A percentile compares a stretch with the other conserved stretches of the same genome.
phyloP scores from a whole-genome alignment of 345 rosid species.

The Cardiospermum halicacabum region DNA sequence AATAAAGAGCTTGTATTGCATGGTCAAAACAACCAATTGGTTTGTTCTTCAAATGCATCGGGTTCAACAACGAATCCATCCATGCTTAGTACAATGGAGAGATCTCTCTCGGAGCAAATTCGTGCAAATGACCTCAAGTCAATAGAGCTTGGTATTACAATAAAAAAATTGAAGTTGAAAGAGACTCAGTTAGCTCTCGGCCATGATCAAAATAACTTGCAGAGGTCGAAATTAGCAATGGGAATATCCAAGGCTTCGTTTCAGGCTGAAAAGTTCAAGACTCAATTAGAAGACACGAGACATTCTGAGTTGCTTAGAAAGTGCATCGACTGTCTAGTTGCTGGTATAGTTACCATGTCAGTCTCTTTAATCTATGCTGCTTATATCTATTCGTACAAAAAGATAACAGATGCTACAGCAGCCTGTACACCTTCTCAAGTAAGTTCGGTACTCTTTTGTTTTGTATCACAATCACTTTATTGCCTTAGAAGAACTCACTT shows the following conservation, averaged over 20 bases:
- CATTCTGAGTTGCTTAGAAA: slow-evolving; percentile 59
- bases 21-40: slow-evolving; percentile 31
- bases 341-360: slow-evolving; percentile 61
- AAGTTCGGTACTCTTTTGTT: slow-evolving; percentile 10
- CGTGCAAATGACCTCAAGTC: slow-evolving; percentile 74
- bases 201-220: slow-evolving; percentile 50
- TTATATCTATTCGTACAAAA: slow-evolving; percentile 53
- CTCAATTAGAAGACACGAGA: slow-evolving; percentile 56
- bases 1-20: slow-evolving; percentile 32
- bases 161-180: slow-evolving; percentile 46
- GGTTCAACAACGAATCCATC: slow-evolving; percentile 22
- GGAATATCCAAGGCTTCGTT: slow-evolving; percentile 64
- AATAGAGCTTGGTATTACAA: slow-evolving; percentile 47
- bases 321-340: slow-evolving; percentile 72
- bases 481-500: neutral
- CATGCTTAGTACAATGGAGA: slow-evolving; percentile 35
- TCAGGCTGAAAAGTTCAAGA: slow-evolving; percentile 69
- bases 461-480: slow-evolving; percentile 7
- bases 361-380: slow-evolving; percentile 53
- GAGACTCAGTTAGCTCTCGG: slow-evolving; percentile 47
- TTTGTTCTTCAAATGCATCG: slow-evolving; percentile 27
- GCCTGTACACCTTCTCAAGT: slow-evolving; percentile 51
- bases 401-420: slow-evolving; percentile 67
- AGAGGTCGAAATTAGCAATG: slow-evolving; percentile 65
- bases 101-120: slow-evolving; percentile 53